Percentiles rank a stretch among this genome's conserved stretches.
phyloP scores from a whole-genome alignment of 208 protist species.

The Entamoeba dispar region DNA sequence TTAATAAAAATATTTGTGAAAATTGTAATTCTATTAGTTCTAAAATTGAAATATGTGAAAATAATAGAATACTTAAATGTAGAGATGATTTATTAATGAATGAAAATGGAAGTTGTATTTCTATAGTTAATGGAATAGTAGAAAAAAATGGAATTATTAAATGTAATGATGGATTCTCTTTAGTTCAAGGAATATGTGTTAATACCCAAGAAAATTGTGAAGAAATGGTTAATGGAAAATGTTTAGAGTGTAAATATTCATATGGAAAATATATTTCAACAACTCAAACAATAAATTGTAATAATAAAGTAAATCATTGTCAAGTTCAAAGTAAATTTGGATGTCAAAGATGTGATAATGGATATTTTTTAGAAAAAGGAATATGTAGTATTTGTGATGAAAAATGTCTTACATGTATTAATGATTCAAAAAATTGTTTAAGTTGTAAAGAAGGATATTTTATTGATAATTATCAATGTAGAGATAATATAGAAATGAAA shows the following conservation, averaged over 20 bases:
- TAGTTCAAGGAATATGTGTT: background rate
- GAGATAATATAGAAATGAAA: too few species aligned
- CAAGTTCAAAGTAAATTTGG: background rate
- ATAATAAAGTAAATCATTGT: too few species aligned
- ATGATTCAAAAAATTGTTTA: background rate
- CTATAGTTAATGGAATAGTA: background rate
- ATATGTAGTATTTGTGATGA: background rate
- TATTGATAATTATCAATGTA: background rate
- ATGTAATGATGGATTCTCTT: background rate
- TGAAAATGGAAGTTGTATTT: background rate
- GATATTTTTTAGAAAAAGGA: background rate
- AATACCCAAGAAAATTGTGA: background rate
- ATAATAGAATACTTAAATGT: too few species aligned
- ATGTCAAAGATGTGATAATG: background rate
- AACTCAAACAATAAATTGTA: too few species aligned
- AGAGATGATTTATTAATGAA: too few species aligned
- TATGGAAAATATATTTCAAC: too few species aligned
- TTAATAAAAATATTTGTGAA: too few species aligned
- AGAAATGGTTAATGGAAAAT: too few species aligned
- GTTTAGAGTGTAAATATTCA: too few species aligned
- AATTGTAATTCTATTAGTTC: too few species aligned
- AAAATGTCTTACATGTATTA: background rate
- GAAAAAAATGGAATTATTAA: too few species aligned
- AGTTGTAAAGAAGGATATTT: background rate
- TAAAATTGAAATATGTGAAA: too few species aligned